phyloP scores from a whole-genome alignment of 768 basidiomycete genomes.

The Lentinula detonsa region DNA sequence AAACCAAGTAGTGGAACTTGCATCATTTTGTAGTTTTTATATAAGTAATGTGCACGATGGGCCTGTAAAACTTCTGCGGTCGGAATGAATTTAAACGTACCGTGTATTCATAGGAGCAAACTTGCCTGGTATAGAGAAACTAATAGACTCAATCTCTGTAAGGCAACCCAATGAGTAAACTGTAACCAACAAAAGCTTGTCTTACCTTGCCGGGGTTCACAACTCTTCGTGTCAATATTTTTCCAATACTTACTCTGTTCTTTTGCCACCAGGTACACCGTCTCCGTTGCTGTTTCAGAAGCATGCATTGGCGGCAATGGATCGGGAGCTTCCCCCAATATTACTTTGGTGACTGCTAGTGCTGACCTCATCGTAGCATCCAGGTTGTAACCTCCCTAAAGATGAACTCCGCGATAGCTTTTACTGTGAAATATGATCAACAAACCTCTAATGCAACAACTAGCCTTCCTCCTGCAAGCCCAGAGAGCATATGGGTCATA shows the following conservation, averaged over 20 bases:
- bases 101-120: not conserved
- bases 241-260: conserved; percentile 93
- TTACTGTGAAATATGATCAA: not conserved
- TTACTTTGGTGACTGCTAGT: conserved; percentile 76
- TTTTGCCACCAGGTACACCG: conserved; percentile 81
- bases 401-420: not conserved
- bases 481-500: conserved; percentile 96
- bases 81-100: not conserved
- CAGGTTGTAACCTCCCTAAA: conserved; percentile 92
- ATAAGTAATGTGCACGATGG: conserved; percentile 82
- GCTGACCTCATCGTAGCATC: conserved; percentile 85
- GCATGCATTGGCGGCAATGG: conserved; percentile 69
- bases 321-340: conserved; percentile 87
- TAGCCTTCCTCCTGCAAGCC: conserved; percentile 81
- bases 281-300: conserved; percentile 78
- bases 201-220: conserved; percentile 76
- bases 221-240: conserved; percentile 71
- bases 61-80: conserved; percentile 75
- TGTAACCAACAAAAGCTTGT: not conserved
- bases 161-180: not conserved
- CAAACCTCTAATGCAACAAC: conserved; percentile 91
- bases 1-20: conserved; percentile 70
- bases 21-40: conserved; percentile 70
- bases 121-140: conserved; percentile 65
- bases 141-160: conserved; percentile 55